A percentile compares a stretch with the other conserved stretches of the same genome.
phyloP scores from a whole-genome alignment of 1,284 basidiomycete species.

The Takashimella koratensis region DNA sequence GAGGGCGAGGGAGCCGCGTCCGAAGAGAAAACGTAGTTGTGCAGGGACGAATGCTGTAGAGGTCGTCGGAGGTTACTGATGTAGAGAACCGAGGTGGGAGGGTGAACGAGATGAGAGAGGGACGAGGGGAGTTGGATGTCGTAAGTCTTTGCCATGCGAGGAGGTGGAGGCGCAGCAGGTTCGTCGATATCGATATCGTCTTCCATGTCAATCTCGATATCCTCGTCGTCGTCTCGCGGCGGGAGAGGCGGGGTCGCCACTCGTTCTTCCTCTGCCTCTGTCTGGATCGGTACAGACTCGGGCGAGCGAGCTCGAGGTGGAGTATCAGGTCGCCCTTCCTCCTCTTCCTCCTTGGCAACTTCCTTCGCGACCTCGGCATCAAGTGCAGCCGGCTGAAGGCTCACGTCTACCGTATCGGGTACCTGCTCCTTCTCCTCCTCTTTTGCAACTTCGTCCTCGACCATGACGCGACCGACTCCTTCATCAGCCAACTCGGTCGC shows the following conservation, averaged over 20 bases:
- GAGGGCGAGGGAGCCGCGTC: neutral
- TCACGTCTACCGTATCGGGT: neutral
- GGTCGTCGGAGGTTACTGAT: constrained; percentile 47
- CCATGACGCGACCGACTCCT: constrained; percentile 11
- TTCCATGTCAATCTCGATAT: constrained; percentile 8
- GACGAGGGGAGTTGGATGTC: constrained; percentile 24
- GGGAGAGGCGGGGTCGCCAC: constrained; percentile 8
- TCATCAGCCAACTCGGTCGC: constrained; percentile 11
- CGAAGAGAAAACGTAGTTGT: constrained; percentile 1
- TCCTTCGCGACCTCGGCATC: constrained; percentile 22
- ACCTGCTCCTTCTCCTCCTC: constrained; percentile 7
- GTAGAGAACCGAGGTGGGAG: constrained; percentile 42
- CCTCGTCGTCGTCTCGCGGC: neutral
- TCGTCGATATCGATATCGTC: constrained; percentile 1
- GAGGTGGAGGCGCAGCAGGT: constrained; percentile 4
- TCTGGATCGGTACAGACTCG: neutral
- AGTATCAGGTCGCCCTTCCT: constrained; percentile 14
- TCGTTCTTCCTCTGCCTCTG: neutral
- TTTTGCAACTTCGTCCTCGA: constrained; percentile 6
- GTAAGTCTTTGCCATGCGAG: constrained; percentile 2
- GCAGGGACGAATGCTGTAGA: constrained; percentile 21
- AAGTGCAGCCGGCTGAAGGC: constrained; percentile 18
- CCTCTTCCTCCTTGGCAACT: constrained; percentile 23
- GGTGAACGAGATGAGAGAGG: constrained; percentile 36
- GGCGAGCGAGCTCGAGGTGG: constrained; percentile 9